phyloP scores from a whole-genome alignment of 225 moss, liverwort and hornwort species.

The Sphagnum contortum region DNA sequence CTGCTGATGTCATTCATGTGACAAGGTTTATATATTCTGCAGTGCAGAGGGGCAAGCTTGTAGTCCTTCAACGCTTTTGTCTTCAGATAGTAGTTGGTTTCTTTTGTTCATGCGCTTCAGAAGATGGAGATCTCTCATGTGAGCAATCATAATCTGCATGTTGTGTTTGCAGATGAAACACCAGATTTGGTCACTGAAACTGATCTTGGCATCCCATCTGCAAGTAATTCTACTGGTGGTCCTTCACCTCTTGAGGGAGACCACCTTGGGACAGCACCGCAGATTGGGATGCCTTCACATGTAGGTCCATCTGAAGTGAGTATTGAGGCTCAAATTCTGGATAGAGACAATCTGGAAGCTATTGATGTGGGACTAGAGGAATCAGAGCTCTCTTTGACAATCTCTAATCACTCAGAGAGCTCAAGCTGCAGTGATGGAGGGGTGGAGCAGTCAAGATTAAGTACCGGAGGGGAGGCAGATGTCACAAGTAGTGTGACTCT shows the following conservation, averaged over 20 bases:
- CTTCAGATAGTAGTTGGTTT: too few relatives aligned
- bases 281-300: slow-evolving; percentile 8
- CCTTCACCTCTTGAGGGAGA: background rate
- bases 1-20: too few relatives aligned
- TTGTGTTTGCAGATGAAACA: too few relatives aligned
- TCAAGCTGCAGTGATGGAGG: slow-evolving; percentile 8
- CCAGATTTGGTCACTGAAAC: too few relatives aligned
- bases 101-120: too few relatives aligned
- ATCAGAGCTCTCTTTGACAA: slow-evolving; percentile 15
- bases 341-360: slow-evolving; percentile 6
- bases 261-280: slow-evolving; percentile 4
- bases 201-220: too few relatives aligned
- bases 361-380: slow-evolving; percentile 4
- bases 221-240: too few relatives aligned
- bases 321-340: slow-evolving; percentile 6
- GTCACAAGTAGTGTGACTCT: slow-evolving; percentile 4
- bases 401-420: slow-evolving; percentile 6
- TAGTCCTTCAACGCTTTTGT: too few relatives aligned
- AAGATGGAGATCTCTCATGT: too few relatives aligned
- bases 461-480: slow-evolving; percentile 8
- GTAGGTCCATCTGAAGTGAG: slow-evolving; percentile 2
- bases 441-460: slow-evolving; percentile 5
- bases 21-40: too few relatives aligned
- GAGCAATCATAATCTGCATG: too few relatives aligned
- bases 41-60: too few relatives aligned